Evolutionary conservation across 345 rosid genomes (phyloP).

Genomic region (Dipteronia dyeriana): DNA sequence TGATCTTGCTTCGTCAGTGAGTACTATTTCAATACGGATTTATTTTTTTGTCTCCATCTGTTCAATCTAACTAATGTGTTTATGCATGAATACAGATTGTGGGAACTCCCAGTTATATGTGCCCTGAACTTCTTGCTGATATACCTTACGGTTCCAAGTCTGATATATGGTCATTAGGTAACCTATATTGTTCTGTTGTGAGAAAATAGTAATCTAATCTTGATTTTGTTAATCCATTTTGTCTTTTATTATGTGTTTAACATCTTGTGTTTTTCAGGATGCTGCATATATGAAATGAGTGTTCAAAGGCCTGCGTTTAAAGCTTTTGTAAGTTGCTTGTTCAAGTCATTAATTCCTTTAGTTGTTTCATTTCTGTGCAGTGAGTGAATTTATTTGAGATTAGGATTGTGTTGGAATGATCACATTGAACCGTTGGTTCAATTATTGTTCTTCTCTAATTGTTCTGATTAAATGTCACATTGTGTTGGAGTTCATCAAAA

Average conservation of each 20-base stretch:
- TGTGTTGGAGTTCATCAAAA: not conserved
- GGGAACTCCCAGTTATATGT: slow-evolving; percentile 99
- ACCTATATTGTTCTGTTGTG: slow-evolving; percentile 9
- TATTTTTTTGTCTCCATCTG: slow-evolving; percentile 14
- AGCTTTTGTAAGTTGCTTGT: slow-evolving; percentile 79
- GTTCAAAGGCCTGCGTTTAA: slow-evolving; percentile 89
- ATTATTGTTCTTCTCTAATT: not conserved
- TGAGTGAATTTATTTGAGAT: not conserved
- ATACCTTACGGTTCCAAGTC: slow-evolving; percentile 98
- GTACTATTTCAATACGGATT: slow-evolving; percentile 25
- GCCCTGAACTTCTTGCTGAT: slow-evolving; percentile 98
- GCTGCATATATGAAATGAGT: slow-evolving; percentile 94
- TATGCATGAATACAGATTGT: slow-evolving; percentile 59
- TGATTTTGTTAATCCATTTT: not conserved
- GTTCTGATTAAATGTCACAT: not conserved
- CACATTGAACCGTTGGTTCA: not conserved
- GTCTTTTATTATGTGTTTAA: slow-evolving; percentile 17
- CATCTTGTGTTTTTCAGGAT: slow-evolving; percentile 52
- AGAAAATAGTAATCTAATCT: not conserved
- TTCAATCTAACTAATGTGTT: slow-evolving; percentile 10
- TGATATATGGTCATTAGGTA: slow-evolving; percentile 98
- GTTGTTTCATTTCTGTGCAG: not conserved
- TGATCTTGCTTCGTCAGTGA: slow-evolving; percentile 94
- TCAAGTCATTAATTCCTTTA: not conserved
- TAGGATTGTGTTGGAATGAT: not conserved